Base-by-base conservation (phyloP, 176 grass and related monocot species). In the Pontederia paniculata region DNA sequence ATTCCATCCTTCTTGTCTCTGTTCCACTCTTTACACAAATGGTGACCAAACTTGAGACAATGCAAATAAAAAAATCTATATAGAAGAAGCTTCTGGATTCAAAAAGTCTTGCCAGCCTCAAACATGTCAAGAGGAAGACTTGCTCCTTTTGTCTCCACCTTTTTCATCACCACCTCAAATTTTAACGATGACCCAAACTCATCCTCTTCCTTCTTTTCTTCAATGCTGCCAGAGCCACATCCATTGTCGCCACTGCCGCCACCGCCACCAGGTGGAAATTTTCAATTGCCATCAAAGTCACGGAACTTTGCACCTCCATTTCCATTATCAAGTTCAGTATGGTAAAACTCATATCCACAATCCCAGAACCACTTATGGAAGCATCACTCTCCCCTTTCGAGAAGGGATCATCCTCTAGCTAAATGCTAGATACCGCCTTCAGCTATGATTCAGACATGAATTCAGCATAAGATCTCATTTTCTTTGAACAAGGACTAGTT, bases 21-120 rank as follows among this genome's bases (percentile, higher is more conserved):
- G n/a, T n/a, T n/a, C n/a, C n/a, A n/a, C n/a, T n/a, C n/a, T n/a
- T n/a, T n/a, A n/a, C n/a, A n/a, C n/a, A n/a, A n/a, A n/a, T n/a
- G n/a, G n/a, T n/a, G n/a, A n/a, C n/a, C n/a, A n/a, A n/a, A n/a
- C n/a, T n/a, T n/a, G n/a, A n/a, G n/a, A n/a, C n/a, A n/a, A n/a
- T 93, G 88, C 79, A 93, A 69, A 61, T 86, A 78, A 46, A 93
- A 23, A 49, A 83, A 93, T 76, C 88, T 78, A 43, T 80, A 68
- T 12, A 86, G 69, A 17, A 93, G 70, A 4, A 93, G 48, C 47
- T 80, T 74, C 63, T 83, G 88, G 52, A 93, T 86, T 25, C 83
- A 82, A 15, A 78, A 69, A 37, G 53, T 77, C 75, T 93, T 80
- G 4, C 78, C 88, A 0, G 82, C 79, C 42, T 86, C 65, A 0